Evolutionary conservation across 768 basidiomycete species (phyloP).

Genomic region (Boletus pseudo-olivaceus): DNA sequence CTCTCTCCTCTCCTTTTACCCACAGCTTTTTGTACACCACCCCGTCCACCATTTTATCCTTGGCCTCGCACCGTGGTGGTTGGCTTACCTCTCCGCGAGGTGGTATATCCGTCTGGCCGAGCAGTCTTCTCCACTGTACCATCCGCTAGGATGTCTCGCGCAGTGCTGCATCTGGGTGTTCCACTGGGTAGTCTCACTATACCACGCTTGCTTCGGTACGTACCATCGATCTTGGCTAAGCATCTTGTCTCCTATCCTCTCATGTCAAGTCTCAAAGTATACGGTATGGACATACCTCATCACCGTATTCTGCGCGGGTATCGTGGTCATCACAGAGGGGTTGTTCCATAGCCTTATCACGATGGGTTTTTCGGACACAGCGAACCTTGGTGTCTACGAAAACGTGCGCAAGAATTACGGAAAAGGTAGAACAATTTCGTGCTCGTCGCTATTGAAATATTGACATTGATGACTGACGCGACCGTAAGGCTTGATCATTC

Average conservation of each 20-base stretch:
- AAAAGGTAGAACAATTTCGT: slow-evolving; percentile 2
- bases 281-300: slow-evolving; percentile 12
- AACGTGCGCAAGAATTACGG: slow-evolving; percentile 11
- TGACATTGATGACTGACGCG: background rate
- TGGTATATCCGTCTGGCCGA: slow-evolving; percentile 22
- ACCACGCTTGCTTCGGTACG: slow-evolving; percentile 23
- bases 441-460: background rate
- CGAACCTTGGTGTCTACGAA: slow-evolving; percentile 20
- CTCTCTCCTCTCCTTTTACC: slow-evolving; percentile 14
- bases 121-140: slow-evolving; percentile 19
- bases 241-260: background rate
- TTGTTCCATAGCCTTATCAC: slow-evolving; percentile 21
- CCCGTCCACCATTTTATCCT: slow-evolving; percentile 20
- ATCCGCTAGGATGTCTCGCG: slow-evolving; percentile 22
- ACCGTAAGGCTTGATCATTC: slow-evolving; percentile 6
- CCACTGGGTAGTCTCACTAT: slow-evolving; percentile 18
- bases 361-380: slow-evolving; percentile 1
- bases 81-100: slow-evolving; percentile 18
- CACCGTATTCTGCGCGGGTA: slow-evolving; percentile 18
- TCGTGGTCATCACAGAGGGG: slow-evolving; percentile 15
- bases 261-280: slow-evolving; percentile 12
- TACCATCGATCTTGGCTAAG: background rate
- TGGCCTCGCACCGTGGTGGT: slow-evolving; percentile 19
- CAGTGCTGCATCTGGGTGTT: slow-evolving; percentile 26
- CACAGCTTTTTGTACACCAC: slow-evolving; percentile 3